Percentiles rank a stretch among this genome's conserved stretches.
Evolutionary conservation across 768 basidiomycete genomes (phyloP).

Genomic region (Kwoniella mangroviensis): DNA sequence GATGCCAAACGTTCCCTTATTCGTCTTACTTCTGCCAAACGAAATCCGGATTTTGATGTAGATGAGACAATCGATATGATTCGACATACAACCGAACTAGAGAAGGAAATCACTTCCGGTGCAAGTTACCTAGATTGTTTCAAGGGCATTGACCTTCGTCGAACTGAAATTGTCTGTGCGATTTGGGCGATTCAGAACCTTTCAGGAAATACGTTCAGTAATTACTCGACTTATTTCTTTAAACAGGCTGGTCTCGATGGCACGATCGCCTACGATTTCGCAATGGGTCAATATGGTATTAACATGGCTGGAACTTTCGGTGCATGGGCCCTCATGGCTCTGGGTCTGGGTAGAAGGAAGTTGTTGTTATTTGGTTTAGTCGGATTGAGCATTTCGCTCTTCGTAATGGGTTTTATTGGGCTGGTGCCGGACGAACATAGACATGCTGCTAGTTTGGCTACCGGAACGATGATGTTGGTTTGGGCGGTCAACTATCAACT

Average conservation of each 20-base stretch:
- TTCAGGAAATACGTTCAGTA: conserved; percentile 49
- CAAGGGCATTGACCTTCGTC: conserved; percentile 55
- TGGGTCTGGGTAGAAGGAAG: conserved; percentile 41
- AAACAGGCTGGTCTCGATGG: conserved; percentile 46
- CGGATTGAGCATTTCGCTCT: conserved; percentile 45
- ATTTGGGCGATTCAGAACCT: conserved; percentile 53
- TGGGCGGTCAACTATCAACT: conserved; percentile 57
- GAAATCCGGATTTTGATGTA: conserved; percentile 48
- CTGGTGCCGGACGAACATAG: conserved; percentile 37
- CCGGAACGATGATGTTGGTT: conserved; percentile 56
- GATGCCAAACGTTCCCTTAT: conserved; percentile 44
- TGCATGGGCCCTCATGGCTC: conserved; percentile 46
- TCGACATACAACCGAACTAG: conserved; percentile 58
- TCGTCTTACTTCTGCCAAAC: conserved; percentile 39
- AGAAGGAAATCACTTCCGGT: conserved; percentile 54
- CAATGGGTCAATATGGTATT: conserved; percentile 50
- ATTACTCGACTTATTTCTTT: conserved; percentile 52
- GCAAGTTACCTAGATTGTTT: conserved; percentile 59
- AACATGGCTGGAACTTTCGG: conserved; percentile 44
- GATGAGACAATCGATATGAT: conserved; percentile 58
- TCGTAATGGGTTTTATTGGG: conserved; percentile 52
- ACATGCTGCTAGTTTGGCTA: conserved; percentile 38
- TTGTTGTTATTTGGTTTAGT: conserved; percentile 51
- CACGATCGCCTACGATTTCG: conserved; percentile 39
- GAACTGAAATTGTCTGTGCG: conserved; percentile 62